A percentile compares a stretch with the other conserved stretches of the same genome.
Evolutionary conservation across 2,329 filamentous ascomycete species (phyloP).

Genomic region (Aspergillus pseudotamarii): DNA sequence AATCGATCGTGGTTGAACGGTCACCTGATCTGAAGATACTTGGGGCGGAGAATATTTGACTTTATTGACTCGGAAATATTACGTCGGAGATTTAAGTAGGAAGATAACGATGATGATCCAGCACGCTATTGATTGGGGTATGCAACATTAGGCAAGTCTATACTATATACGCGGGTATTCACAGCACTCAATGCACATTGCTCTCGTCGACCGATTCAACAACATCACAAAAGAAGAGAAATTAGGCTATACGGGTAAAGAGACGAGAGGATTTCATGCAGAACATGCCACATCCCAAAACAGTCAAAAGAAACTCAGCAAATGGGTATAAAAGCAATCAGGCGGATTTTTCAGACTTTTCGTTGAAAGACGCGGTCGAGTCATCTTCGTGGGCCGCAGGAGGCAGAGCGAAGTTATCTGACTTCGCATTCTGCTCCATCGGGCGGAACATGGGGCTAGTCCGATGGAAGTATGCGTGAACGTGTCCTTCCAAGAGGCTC

Average conservation of each 20-base stretch:
- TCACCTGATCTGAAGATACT: not conserved
- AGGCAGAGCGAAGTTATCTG: conserved; percentile 37
- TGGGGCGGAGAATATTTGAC: no score
- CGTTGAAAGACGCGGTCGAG: conserved; percentile 25
- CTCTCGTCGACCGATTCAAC: not conserved
- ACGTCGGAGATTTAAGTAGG: not conserved
- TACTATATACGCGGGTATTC: not conserved
- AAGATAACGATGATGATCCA: not conserved
- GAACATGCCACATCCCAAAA: conserved; percentile 9
- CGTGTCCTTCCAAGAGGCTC: conserved; percentile 52
- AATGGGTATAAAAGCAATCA: conserved; percentile 15
- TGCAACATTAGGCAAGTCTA: conserved; percentile 2
- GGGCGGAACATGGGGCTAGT: conserved; percentile 50
- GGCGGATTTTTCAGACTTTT: conserved; percentile 25
- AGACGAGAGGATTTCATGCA: conserved; percentile 12
- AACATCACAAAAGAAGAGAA: not conserved
- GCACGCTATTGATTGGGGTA: not conserved
- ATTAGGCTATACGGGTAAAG: conserved; percentile 6
- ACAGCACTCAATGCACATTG: conserved; percentile 1
- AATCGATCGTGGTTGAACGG: not conserved
- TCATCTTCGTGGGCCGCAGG: conserved; percentile 35
- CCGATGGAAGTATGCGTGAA: conserved; percentile 58
- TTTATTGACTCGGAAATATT: not conserved
- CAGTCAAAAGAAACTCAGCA: conserved; percentile 8
- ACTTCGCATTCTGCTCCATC: conserved; percentile 36